Evolutionary conservation across 306 rosid species (phyloP).

Genomic region (Lathyrus sativus): DNA sequence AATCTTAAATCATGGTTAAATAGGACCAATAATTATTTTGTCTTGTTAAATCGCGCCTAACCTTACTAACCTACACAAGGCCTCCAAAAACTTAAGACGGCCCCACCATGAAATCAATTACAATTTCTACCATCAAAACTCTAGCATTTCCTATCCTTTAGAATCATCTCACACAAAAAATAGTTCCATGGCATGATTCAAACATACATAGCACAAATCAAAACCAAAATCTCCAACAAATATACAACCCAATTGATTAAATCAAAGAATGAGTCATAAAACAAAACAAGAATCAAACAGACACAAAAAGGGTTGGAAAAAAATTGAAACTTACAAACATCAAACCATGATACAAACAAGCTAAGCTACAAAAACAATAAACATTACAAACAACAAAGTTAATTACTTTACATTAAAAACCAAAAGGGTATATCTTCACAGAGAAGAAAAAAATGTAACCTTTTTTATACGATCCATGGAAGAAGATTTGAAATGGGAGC

Average conservation of each 20-base stretch:
- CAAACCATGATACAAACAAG: slow-evolving; percentile 11
- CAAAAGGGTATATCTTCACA: slow-evolving; percentile 3
- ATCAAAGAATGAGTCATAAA: slow-evolving; percentile 5
- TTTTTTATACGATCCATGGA: slow-evolving; percentile 46
- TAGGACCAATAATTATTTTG: too few relatives aligned
- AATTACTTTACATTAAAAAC: background rate
- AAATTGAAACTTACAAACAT: slow-evolving; percentile 18
- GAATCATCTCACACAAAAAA: slow-evolving; percentile 5
- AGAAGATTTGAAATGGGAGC: slow-evolving; percentile 28
- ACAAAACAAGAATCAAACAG: slow-evolving; percentile 26
- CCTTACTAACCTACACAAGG: too few relatives aligned
- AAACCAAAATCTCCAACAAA: slow-evolving; percentile 9
- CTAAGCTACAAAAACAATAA: slow-evolving; percentile 16
- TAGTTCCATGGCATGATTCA: background rate
- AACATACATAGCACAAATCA: background rate
- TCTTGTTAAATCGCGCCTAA: too few relatives aligned
- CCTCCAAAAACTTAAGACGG: too few relatives aligned
- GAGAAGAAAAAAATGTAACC: slow-evolving; percentile 16
- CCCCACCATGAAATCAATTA: background rate
- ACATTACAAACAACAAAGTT: background rate
- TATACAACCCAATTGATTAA: background rate
- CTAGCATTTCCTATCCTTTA: slow-evolving; percentile 10
- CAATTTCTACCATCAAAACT: slow-evolving; percentile 19
- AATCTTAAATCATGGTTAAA: too few relatives aligned
- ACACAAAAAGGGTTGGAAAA: background rate